These are phyloP conservation scores for Madurella fahalii DNA, from an alignment of 2,329 filamentous ascomycete species.

Conservation along the genomic window DNA sequence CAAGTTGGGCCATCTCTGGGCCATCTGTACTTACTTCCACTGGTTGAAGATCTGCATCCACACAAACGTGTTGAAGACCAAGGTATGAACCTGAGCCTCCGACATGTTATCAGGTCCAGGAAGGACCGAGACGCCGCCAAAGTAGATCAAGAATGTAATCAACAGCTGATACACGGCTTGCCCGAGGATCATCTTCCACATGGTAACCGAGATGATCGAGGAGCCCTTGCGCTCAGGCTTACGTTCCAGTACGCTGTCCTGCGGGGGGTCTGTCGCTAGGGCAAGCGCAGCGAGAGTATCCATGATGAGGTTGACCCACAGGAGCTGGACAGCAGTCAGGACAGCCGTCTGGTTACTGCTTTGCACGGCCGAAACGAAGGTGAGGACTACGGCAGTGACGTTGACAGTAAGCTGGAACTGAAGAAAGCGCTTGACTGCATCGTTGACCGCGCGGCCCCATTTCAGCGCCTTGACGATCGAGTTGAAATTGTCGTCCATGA, in stretches of 20 bases:
- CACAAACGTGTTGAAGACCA: conserved; percentile 97
- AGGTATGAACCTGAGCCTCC: conserved; percentile 59
- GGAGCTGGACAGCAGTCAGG: conserved; percentile 81
- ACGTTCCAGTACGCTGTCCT: conserved; percentile 72
- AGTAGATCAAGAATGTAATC: conserved; percentile 77
- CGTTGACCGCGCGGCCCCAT: conserved; percentile 75
- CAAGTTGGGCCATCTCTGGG: not conserved
- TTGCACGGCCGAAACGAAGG: conserved; percentile 81
- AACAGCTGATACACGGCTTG: conserved; percentile 87
- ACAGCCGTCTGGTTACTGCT: conserved; percentile 67
- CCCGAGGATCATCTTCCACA: conserved; percentile 99
- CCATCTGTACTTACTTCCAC: conserved; percentile 66
- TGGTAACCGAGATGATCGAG: conserved; percentile 74
- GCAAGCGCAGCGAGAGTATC: conserved; percentile 89
- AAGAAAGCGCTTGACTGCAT: conserved; percentile 72
- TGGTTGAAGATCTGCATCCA: conserved; percentile 99
- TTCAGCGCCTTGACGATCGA: conserved; percentile 82
- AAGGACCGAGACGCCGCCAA: conserved; percentile 29
- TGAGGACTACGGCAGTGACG: conserved; percentile 81
- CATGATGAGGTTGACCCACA: conserved; percentile 98
- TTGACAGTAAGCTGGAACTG: conserved; percentile 84
- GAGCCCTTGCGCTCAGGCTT: conserved; percentile 59
- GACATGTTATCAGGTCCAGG: conserved; percentile 38
- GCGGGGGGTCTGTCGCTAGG: conserved; percentile 85
- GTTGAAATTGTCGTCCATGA: conserved; percentile 84